These are phyloP conservation scores for Tubosaeta brunneosetosa DNA, from an alignment of 768 basidiomycete genomes.

Conservation along the genomic window DNA sequence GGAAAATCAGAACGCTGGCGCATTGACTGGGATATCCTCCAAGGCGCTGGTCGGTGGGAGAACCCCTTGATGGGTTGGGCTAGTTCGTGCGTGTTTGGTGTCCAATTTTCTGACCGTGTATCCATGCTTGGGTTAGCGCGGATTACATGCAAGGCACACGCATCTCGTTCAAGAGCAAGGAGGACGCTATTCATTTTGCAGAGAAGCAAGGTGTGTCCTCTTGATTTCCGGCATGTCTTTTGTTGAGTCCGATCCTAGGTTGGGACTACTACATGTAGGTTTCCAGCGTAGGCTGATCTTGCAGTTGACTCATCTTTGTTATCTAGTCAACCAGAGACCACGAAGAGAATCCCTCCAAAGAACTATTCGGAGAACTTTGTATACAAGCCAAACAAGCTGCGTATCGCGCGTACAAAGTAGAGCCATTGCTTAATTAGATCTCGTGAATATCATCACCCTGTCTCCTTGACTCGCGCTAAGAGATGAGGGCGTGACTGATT, in stretches of 20 bases:
- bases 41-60: constrained; percentile 91
- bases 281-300: constrained; percentile 3
- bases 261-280: constrained; percentile 92
- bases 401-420: constrained; percentile 91
- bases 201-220: constrained; percentile 82
- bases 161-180: constrained; percentile 76
- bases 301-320: constrained; percentile 1
- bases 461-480: background rate
- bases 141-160: constrained; percentile 95
- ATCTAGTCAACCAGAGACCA: constrained; percentile 51
- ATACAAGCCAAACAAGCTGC: constrained; percentile 73
- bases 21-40: constrained; percentile 91
- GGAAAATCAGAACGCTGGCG: constrained; percentile 87
- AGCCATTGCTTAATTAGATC: constrained; percentile 18
- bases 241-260: constrained; percentile 39
- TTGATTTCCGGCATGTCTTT: constrained; percentile 1
- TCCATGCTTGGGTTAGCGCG: constrained; percentile 46
- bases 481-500: background rate
- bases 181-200: constrained; percentile 90
- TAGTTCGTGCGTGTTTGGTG: constrained; percentile 65
- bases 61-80: constrained; percentile 98
- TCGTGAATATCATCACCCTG: background rate
- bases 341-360: constrained; percentile 76
- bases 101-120: background rate
- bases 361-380: constrained; percentile 89